Evolutionary conservation across 208 protist genomes (phyloP), one percentile per base, ranked within the genome.

Genomic region (Leishmania lainsoni): DNA sequence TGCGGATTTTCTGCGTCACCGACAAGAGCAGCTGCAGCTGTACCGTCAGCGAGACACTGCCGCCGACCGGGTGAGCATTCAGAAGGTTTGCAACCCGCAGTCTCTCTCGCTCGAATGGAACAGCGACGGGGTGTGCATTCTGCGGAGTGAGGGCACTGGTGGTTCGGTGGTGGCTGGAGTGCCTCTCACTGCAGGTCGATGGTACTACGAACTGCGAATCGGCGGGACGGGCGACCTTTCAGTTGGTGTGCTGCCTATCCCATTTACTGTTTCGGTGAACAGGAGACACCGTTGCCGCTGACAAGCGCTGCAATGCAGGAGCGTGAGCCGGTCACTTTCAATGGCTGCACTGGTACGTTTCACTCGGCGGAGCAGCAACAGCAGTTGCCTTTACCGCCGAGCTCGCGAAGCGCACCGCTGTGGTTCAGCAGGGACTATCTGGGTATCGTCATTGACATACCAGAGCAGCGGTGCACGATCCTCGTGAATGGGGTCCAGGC

Each of bases 181-280:
- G 48, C 84, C 90, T n/a, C 87, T 98, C 51, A 87, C 84, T 45
- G 69, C 59, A 2, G 96, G 94, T 45, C 74, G 76, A 73, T 98
- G 96, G 94, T 98, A 98, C 81, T 98, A 92, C 89, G 96, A 98
- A 87, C 77, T 96, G 76, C 86, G 89, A 26, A 90, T 97, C 49
- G 87, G 86, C 49, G 89, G 86, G 3, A 79, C 78, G 1, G 93
- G 93, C 49, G 88, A 94, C 79, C 71, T 96, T 1, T 93, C 83
- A 65, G 81, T 98, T 66, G 96, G 96, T 56, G 94, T 97, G 1
- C 49, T 96, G 80, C 89, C 93, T 39, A 70, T 80, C 63, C 71
- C 73, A 22, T 58, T 35, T 0, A 70, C 76, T 1, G 54, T 17
- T 61, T 63, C 8, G 79, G 14, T 66, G 79, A 79, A 16, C 63